phyloP scores from a whole-genome alignment of 441 rosid species.

The Hura crepitans region DNA sequence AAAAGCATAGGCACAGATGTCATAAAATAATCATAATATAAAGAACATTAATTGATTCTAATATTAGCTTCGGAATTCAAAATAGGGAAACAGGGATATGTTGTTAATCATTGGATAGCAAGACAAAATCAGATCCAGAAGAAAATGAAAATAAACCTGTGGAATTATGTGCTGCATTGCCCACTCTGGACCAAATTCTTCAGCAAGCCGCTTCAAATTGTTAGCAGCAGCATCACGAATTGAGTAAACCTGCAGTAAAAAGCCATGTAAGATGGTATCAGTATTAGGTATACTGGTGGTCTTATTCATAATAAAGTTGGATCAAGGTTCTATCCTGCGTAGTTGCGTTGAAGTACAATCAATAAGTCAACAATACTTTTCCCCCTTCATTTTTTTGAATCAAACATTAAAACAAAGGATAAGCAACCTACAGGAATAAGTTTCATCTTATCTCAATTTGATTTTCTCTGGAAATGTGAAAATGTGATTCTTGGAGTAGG shows the following conservation, averaged over 20 bases:
- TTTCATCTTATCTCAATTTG: background rate
- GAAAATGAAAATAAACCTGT: slow-evolving; percentile 45
- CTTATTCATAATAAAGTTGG: background rate
- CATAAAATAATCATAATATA: background rate
- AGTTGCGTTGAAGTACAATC: background rate
- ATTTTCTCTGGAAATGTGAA: background rate
- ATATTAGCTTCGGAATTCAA: background rate
- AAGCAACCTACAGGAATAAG: background rate
- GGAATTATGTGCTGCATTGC: slow-evolving; percentile 98
- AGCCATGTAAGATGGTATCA: slow-evolving; percentile 13
- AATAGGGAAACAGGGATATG: background rate
- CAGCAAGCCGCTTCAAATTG: slow-evolving; percentile 90
- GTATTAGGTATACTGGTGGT: background rate
- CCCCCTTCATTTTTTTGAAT: background rate
- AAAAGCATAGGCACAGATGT: background rate
- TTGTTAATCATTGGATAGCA: slow-evolving; percentile 25
- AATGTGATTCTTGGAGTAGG: background rate
- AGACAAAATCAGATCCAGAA: slow-evolving; percentile 47
- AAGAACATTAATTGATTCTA: background rate
- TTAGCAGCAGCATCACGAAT: slow-evolving; percentile 99
- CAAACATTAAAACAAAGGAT: background rate
- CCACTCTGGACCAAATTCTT: slow-evolving; percentile 99
- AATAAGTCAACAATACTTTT: background rate
- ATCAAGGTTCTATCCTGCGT: background rate
- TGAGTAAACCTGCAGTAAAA: slow-evolving; percentile 64